Conservation (phyloP, 108 stramenopile genomes). For the Craspedostauros australis region DNA sequence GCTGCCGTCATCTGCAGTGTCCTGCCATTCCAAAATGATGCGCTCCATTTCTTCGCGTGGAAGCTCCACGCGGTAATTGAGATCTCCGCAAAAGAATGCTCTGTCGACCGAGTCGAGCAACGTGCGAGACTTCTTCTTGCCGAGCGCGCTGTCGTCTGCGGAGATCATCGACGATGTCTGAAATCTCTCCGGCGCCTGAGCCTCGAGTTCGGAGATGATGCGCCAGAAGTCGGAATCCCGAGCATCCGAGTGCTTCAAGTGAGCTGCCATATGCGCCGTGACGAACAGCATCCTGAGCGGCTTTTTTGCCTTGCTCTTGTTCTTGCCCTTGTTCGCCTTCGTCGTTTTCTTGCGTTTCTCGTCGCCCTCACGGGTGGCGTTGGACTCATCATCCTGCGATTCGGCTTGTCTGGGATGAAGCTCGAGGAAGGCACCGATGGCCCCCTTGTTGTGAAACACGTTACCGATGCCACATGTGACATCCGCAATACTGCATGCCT, state of each 20-base stretch:
- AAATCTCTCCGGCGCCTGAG: constrained; percentile 71
- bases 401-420: too few relatives aligned
- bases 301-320: constrained; percentile 11
- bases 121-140: constrained; percentile 21
- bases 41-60: constrained; percentile 66
- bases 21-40: constrained; percentile 20
- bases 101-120: constrained; percentile 71
- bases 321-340: neutral
- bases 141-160: constrained; percentile 8
- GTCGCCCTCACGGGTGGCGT: too few relatives aligned
- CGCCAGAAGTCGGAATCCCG: constrained; percentile 81
- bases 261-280: constrained; percentile 82
- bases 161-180: constrained; percentile 28
- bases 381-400: too few relatives aligned
- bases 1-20: constrained; percentile 1
- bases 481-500: constrained; percentile 65
- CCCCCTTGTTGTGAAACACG: constrained; percentile 89
- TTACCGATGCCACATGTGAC: constrained; percentile 89
- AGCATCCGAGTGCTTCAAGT: constrained; percentile 78
- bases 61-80: constrained; percentile 80
- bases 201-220: constrained; percentile 75
- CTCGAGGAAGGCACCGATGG: constrained; percentile 78
- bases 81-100: constrained; percentile 78
- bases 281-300: constrained; percentile 71
- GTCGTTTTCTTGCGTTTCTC: constrained; percentile 42